Evolutionary conservation across 495 filamentous ascomycete genomes (phyloP).

Genomic region (Hypoxylon trugodes): DNA sequence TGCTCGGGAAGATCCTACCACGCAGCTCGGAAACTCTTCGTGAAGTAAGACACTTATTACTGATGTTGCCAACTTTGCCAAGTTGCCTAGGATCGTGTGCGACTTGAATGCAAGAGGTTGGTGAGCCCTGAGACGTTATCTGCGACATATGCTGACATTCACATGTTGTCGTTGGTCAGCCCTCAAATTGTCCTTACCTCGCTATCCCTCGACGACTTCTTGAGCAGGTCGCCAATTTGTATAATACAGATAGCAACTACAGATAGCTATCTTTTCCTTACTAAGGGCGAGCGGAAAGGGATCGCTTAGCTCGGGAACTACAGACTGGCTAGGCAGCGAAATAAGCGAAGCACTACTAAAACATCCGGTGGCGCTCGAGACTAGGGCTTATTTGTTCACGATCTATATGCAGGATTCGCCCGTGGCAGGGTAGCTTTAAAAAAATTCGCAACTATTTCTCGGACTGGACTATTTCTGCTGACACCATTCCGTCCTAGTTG

Average conservation of each 20-base stretch:
- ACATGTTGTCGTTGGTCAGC: slow-evolving; percentile 36
- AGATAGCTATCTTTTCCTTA: slow-evolving; percentile 42
- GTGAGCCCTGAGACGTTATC: neutral
- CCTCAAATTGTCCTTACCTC: slow-evolving; percentile 38
- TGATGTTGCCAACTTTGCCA: slow-evolving; percentile 30
- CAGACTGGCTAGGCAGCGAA: slow-evolving; percentile 26
- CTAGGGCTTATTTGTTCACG: neutral
- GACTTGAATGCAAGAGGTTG: slow-evolving; percentile 40
- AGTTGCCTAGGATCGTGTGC: slow-evolving; percentile 36
- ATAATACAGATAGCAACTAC: slow-evolving; percentile 42
- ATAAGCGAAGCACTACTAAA: slow-evolving; percentile 9
- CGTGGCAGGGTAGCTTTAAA: neutral
- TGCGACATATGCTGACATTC: slow-evolving; percentile 10
- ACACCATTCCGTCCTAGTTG: neutral
- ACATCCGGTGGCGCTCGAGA: neutral
- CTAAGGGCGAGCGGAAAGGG: slow-evolving; percentile 34
- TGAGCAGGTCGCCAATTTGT: slow-evolving; percentile 44
- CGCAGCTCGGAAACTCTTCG: slow-evolving; percentile 32
- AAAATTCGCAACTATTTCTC: neutral
- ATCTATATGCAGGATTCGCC: neutral
- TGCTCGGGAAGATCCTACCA: slow-evolving; percentile 19
- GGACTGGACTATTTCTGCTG: neutral
- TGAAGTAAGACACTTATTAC: slow-evolving; percentile 42
- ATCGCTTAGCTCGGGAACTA: slow-evolving; percentile 34
- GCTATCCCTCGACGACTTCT: slow-evolving; percentile 40